These are phyloP conservation scores for Sclerotinia trifoliorum DNA, from an alignment of 2,329 filamentous ascomycete genomes.

Conservation along the genomic window DNA sequence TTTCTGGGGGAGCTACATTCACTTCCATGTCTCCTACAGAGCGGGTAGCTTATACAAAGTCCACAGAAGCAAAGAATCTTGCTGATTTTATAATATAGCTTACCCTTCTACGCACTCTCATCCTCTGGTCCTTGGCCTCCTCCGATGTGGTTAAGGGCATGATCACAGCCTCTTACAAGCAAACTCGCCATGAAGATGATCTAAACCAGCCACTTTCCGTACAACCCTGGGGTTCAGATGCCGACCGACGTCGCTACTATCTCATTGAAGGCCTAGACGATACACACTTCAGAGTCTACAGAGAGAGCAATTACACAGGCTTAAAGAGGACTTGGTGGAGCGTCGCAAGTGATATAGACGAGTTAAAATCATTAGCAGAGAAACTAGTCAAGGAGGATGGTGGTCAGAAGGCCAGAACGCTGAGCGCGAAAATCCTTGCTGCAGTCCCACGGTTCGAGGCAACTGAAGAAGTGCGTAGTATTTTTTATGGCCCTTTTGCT, in stretches of 20 bases:
- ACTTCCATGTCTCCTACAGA: slow-evolving; percentile 76
- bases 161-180: slow-evolving; percentile 86
- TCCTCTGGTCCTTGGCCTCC: slow-evolving; percentile 85
- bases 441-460: slow-evolving; percentile 90
- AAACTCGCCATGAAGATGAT: slow-evolving; percentile 74
- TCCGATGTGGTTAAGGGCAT: slow-evolving; percentile 79
- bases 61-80: neutral
- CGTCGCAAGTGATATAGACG: slow-evolving; percentile 86
- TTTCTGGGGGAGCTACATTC: slow-evolving; percentile 79
- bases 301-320: slow-evolving; percentile 82
- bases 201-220: slow-evolving; percentile 84
- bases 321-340: slow-evolving; percentile 85
- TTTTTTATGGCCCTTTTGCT: neutral
- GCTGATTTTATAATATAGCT: slow-evolving; percentile 17
- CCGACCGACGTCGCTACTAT: slow-evolving; percentile 89
- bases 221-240: slow-evolving; percentile 86
- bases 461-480: slow-evolving; percentile 74
- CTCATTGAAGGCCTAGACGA: slow-evolving; percentile 92
- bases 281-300: slow-evolving; percentile 88
- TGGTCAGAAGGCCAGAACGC: slow-evolving; percentile 73
- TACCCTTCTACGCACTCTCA: slow-evolving; percentile 56
- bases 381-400: slow-evolving; percentile 76
- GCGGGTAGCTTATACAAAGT: slow-evolving; percentile 56
- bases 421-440: slow-evolving; percentile 73
- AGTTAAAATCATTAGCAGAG: slow-evolving; percentile 71